phyloP scores from a whole-genome alignment of 2,329 filamentous ascomycete species.

The Didymella lethalis region DNA sequence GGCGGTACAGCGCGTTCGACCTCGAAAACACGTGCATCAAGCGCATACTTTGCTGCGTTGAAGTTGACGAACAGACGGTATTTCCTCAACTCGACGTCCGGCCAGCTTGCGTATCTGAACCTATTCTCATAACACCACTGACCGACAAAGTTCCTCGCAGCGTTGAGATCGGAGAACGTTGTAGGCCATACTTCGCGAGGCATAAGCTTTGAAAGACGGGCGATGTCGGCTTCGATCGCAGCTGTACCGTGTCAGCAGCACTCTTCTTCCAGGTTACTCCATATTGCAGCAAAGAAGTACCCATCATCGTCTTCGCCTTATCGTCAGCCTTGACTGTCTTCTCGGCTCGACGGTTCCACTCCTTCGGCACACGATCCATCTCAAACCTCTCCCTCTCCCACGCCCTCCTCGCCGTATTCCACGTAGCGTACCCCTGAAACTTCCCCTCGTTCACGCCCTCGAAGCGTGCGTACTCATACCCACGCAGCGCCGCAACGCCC shows the following conservation, averaged over 20 bases:
- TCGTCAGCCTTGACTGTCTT: background rate
- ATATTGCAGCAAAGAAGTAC: background rate
- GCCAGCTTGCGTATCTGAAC: slow-evolving; percentile 11
- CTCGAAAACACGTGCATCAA: slow-evolving; percentile 7
- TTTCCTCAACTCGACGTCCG: slow-evolving; percentile 7
- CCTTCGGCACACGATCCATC: background rate
- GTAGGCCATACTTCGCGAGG: background rate
- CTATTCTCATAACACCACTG: background rate
- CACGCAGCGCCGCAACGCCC: background rate
- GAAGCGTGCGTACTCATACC: slow-evolving; percentile 2
- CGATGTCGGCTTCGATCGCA: slow-evolving; percentile 6
- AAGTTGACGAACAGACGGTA: slow-evolving; percentile 16
- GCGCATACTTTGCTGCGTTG: slow-evolving; percentile 11
- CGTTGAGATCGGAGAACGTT: slow-evolving; percentile 9
- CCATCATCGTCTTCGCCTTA: background rate
- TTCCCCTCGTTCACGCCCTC: slow-evolving; percentile 1
- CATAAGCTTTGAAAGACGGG: background rate
- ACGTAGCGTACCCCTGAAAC: slow-evolving; percentile 10
- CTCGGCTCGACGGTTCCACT: background rate
- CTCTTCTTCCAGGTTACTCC: too few relatives aligned
- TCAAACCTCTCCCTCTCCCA: background rate
- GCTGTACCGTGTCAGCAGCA: slow-evolving; percentile 1
- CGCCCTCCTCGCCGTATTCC: slow-evolving; percentile 4
- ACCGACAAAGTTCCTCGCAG: slow-evolving; percentile 15
- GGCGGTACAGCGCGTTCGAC: background rate